Base-by-base conservation (phyloP, 139 green algal genomes). In the Chara braunii region DNA sequence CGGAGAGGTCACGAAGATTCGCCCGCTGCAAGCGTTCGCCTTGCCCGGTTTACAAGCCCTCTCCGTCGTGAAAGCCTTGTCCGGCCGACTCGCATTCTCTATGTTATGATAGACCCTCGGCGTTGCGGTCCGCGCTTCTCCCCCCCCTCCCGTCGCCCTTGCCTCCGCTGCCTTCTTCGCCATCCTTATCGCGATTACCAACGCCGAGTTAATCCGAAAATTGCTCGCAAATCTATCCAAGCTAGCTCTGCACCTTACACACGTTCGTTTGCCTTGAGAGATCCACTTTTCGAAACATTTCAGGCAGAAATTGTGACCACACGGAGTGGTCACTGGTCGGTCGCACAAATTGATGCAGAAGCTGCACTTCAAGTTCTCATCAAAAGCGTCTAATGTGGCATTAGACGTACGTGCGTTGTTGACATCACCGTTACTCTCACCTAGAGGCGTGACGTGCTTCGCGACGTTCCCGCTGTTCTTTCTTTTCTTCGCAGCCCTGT, bases 301-400 rank as follows among this genome's bases (percentile, higher is more conserved):
- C n/a, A 95, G 80, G 78, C 90, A 96, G 75, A 91, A 96, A 75
- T 96, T 96, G 82, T 96, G 90, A 72, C 95, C 89, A 82, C 90
- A 96, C 23, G 90, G 84, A 0, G 89, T 87, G 57, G 89, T 95
- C 30, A 96, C 84, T 29, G 89, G 89, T 9, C 88, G 76, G 4
- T 87, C 80, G 53, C 88, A 93, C 2, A 96, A 70, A n/a, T 87
- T 64, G 32, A 87, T 65, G 80, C 89, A 96, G 54, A 96, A 89
- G 32, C 77, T 60, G 56, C 89, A 96, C 45, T 93, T 94, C 2
- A 96, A 75, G 1, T 78, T 84, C 24, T 95, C 86, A 31, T 91
- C 86, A 9, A 82, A 64, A n/a, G 68, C 53, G 24, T 30, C 11
- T 30, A 22, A 28, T 37, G 53, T 69, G 12, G 40, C 63, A 70